A percentile compares a stretch with the other conserved stretches of the same genome.
phyloP scores from a whole-genome alignment of 768 basidiomycete genomes.

The Boletus coccyginus region DNA sequence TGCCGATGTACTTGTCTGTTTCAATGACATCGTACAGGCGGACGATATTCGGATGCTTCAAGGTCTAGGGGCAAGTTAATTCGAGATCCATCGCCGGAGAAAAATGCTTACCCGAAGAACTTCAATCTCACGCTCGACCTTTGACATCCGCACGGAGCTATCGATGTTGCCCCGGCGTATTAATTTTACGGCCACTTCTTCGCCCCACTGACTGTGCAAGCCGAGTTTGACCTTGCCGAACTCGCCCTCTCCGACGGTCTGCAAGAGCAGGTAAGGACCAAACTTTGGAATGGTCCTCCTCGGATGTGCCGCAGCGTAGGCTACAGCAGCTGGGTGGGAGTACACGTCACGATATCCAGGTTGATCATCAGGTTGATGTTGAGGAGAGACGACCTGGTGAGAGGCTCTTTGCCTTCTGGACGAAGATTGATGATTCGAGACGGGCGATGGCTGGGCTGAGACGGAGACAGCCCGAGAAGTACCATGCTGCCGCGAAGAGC shows the following conservation, averaged over 20 bases:
- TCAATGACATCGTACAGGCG: constrained; percentile 98
- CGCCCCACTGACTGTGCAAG: constrained; percentile 87
- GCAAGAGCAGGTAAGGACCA: constrained; percentile 91
- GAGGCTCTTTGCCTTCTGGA: constrained; percentile 68
- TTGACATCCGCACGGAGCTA: constrained; percentile 79
- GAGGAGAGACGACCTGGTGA: constrained; percentile 60
- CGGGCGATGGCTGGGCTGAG: constrained; percentile 49
- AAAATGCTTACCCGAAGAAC: constrained; percentile 74
- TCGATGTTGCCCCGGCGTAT: constrained; percentile 93
- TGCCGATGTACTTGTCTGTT: constrained; percentile 99
- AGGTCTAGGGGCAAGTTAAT: constrained; percentile 51
- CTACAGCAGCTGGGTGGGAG: constrained; percentile 79
- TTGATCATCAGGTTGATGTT: constrained; percentile 43
- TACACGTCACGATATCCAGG: constrained; percentile 70
- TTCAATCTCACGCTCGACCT: constrained; percentile 97
- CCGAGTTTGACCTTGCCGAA: constrained; percentile 99
- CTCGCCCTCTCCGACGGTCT: constrained; percentile 97
- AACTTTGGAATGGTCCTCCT: constrained; percentile 89
- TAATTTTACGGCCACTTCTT: constrained; percentile 98
- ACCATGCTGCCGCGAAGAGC: constrained; percentile 43
- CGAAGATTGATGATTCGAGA: constrained; percentile 37
- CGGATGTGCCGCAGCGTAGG: constrained; percentile 81
- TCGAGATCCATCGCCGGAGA: background rate
- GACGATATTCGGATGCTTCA: constrained; percentile 98
- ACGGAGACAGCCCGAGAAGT: constrained; percentile 58